phyloP scores from a whole-genome alignment of 768 basidiomycete genomes.

The Rhodocollybia butyracea region DNA sequence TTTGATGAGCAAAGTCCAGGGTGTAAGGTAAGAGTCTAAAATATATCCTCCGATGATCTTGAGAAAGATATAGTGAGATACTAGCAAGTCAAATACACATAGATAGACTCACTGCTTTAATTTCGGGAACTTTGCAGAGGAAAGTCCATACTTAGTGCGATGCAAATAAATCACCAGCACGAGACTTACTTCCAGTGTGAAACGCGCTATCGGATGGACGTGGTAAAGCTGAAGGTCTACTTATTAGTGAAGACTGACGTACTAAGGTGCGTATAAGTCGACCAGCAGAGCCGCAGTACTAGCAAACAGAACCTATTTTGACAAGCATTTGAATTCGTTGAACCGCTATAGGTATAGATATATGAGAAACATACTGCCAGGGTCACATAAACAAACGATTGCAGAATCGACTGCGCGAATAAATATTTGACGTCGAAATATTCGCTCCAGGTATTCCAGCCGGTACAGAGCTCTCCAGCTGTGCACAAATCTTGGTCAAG shows the following conservation, averaged over 20 bases:
- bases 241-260: slow-evolving; percentile 22
- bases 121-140: slow-evolving; percentile 59
- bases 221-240: neutral
- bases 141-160: neutral
- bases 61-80: neutral
- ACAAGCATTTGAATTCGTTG: neutral
- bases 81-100: neutral
- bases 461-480: slow-evolving; percentile 66
- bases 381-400: slow-evolving; percentile 60
- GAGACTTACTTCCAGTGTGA: slow-evolving; percentile 71
- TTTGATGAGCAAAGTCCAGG: slow-evolving; percentile 86
- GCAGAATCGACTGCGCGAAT: slow-evolving; percentile 59
- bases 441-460: slow-evolving; percentile 70
- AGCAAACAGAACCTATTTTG: slow-evolving; percentile 58
- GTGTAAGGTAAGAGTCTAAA: slow-evolving; percentile 81
- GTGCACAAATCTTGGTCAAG: neutral
- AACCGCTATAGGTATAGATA: neutral
- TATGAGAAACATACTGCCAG: slow-evolving; percentile 48
- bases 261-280: slow-evolving; percentile 69
- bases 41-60: slow-evolving; percentile 84
- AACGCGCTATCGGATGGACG: slow-evolving; percentile 57
- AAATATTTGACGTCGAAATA: slow-evolving; percentile 51
- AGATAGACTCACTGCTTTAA: slow-evolving; percentile 61
- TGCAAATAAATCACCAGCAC: neutral
- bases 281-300: slow-evolving; percentile 64